These are phyloP conservation scores for Dichotomocladium elegans DNA, from an alignment of 371 early-diverging fungal genomes.

Conservation along the genomic window DNA sequence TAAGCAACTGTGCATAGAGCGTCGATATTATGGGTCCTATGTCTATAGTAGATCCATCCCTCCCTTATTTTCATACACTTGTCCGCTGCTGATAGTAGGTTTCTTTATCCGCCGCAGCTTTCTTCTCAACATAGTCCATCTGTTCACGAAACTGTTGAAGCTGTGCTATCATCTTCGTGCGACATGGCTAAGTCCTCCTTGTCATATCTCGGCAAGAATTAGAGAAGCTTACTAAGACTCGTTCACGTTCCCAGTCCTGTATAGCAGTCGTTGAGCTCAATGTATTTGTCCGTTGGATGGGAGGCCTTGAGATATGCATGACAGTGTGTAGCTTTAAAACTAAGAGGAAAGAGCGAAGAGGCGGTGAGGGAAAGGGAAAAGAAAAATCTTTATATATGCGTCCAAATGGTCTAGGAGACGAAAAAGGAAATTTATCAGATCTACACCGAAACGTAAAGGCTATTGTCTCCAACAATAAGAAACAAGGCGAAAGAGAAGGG, in stretches of 20 bases:
- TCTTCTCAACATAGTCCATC: conserved; percentile 20
- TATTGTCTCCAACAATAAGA: too few species aligned
- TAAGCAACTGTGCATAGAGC: conserved; percentile 15
- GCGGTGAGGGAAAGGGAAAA: too few species aligned
- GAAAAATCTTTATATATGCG: too few species aligned
- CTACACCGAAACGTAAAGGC: too few species aligned
- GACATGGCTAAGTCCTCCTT: neutral
- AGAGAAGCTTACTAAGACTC: conserved; percentile 22
- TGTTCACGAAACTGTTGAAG: conserved; percentile 20
- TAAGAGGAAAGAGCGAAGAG: conserved; percentile 1
- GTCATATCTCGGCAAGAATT: neutral
- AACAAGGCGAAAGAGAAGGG: too few species aligned
- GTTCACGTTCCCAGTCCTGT: conserved; percentile 35
- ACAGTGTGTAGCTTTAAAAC: neutral
- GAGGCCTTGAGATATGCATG: conserved; percentile 8
- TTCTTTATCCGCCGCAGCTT: conserved; percentile 17
- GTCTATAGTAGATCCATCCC: too few species aligned
- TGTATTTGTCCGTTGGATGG: conserved; percentile 19
- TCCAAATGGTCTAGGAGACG: too few species aligned
- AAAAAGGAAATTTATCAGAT: too few species aligned
- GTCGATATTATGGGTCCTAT: neutral
- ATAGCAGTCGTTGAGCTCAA: conserved; percentile 26
- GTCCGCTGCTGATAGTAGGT: conserved; percentile 24
- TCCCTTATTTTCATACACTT: conserved; percentile 19
- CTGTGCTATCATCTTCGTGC: conserved; percentile 15